phyloP scores from a whole-genome alignment of 345 rosid genomes.

The Aquilaria yunnanensis region DNA sequence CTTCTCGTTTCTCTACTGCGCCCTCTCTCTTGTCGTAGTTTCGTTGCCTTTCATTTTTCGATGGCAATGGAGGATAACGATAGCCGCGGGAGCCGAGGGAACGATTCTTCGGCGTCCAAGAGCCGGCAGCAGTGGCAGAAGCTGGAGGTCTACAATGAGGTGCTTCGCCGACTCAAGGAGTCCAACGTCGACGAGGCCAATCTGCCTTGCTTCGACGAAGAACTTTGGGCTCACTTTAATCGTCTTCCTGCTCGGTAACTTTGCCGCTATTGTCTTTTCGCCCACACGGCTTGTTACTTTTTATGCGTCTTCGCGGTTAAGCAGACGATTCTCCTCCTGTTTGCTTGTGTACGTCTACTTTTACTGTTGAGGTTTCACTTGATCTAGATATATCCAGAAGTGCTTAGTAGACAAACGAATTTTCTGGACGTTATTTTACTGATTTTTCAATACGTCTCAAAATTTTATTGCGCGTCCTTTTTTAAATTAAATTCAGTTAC shows the following conservation, averaged over 20 bases:
- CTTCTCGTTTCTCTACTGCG: background rate
- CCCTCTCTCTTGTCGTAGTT: background rate
- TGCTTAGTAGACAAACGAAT: too few species aligned
- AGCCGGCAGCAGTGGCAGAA: slow-evolving; percentile 60
- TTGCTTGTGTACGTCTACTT: background rate
- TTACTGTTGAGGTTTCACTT: too few species aligned
- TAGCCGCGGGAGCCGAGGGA: slow-evolving; percentile 58
- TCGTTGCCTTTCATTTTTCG: slow-evolving; percentile 3
- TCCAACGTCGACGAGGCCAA: slow-evolving; percentile 42
- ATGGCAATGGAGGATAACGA: slow-evolving; percentile 62
- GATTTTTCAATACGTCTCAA: too few species aligned
- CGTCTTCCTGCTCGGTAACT: slow-evolving; percentile 84
- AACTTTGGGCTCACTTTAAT: slow-evolving; percentile 89
- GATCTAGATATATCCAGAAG: too few species aligned
- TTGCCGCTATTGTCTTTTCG: background rate
- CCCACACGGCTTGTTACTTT: background rate
- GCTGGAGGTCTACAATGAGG: slow-evolving; percentile 59
- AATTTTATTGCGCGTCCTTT: too few species aligned
- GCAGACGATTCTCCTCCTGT: background rate
- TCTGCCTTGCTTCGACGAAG: slow-evolving; percentile 62
- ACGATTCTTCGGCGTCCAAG: slow-evolving; percentile 21
- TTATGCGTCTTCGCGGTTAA: background rate
- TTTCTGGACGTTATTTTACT: too few species aligned
- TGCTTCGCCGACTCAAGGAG: slow-evolving; percentile 62
- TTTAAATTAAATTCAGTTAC: too few species aligned